A percentile compares a stretch with the other conserved stretches of the same genome.
phyloP scores from a whole-genome alignment of 495 filamentous ascomycete species.

The Cercophora sp. region DNA sequence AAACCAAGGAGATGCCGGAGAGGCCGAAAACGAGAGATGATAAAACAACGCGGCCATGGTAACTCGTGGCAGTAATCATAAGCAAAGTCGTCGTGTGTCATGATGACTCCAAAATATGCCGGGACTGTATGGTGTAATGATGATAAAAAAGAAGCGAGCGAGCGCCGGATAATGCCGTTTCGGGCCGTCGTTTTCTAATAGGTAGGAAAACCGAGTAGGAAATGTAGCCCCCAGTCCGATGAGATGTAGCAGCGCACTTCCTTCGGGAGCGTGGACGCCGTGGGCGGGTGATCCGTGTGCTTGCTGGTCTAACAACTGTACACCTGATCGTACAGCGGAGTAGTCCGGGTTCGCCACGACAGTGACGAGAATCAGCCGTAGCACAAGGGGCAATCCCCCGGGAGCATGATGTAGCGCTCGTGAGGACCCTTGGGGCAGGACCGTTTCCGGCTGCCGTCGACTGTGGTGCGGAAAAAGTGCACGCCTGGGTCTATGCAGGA shows the following conservation, averaged over 20 bases:
- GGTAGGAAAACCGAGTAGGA: too few relatives aligned
- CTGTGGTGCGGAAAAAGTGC: slow-evolving; percentile 63
- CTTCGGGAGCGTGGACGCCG: too few relatives aligned
- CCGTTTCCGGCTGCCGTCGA: slow-evolving; percentile 59
- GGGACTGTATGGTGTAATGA: slow-evolving; percentile 2
- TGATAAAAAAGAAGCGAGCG: too few relatives aligned
- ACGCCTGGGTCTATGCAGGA: slow-evolving; percentile 60
- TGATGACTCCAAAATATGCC: background rate
- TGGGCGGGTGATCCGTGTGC: background rate
- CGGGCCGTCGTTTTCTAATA: too few relatives aligned
- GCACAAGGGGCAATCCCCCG: slow-evolving; percentile 63
- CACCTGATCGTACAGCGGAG: slow-evolving; percentile 5
- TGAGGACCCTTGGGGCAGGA: slow-evolving; percentile 66
- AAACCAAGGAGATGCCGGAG: too few relatives aligned
- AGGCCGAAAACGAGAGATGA: background rate
- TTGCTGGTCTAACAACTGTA: background rate
- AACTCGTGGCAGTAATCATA: background rate
- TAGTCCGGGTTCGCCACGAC: background rate
- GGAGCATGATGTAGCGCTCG: slow-evolving; percentile 67
- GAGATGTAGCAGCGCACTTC: too few relatives aligned
- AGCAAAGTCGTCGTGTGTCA: too few relatives aligned
- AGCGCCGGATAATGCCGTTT: slow-evolving; percentile 2
- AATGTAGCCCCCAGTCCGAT: too few relatives aligned
- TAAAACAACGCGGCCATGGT: background rate
- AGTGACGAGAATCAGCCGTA: slow-evolving; percentile 36